Percentiles rank a stretch among this genome's conserved stretches.
phyloP scores from a whole-genome alignment of 2,329 filamentous ascomycete species.

The Huntiella bhutanensis region DNA sequence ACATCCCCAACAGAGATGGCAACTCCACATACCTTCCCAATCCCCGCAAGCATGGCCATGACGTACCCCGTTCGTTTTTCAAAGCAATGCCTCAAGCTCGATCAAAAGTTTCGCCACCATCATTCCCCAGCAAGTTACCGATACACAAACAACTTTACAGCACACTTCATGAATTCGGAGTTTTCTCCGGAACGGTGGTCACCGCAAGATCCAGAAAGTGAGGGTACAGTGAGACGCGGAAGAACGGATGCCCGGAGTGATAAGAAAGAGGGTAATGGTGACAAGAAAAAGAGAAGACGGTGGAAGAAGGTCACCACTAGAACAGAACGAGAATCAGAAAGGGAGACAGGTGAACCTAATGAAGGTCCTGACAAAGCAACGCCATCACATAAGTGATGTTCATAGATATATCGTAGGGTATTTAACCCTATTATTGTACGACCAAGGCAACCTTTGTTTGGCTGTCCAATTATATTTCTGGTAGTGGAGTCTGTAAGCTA shows the following conservation, averaged over 20 bases:
- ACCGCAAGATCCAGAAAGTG: conserved; percentile 18
- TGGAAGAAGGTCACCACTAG: background rate
- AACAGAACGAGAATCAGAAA: background rate
- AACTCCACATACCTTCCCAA: too few species aligned
- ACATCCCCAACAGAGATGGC: too few species aligned
- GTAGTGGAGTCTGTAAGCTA: too few species aligned
- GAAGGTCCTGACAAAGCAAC: too few species aligned
- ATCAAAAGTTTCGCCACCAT: conserved; percentile 23
- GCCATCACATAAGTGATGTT: too few species aligned
- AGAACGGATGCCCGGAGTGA: conserved; percentile 12
- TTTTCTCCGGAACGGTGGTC: conserved; percentile 28
- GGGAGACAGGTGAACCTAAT: background rate
- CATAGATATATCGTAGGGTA: too few species aligned
- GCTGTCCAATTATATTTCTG: too few species aligned
- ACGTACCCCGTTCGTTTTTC: conserved; percentile 32
- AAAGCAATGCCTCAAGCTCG: conserved; percentile 31
- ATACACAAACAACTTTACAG: conserved; percentile 47
- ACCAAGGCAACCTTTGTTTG: too few species aligned
- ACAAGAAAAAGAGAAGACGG: background rate
- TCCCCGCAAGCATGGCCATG: conserved; percentile 25
- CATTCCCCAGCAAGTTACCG: conserved; percentile 38
- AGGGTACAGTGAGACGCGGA: too few species aligned
- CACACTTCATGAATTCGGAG: conserved; percentile 46
- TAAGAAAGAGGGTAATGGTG: background rate
- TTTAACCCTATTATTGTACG: too few species aligned